These are phyloP conservation scores for Drechslerella stenobrocha DNA, from an alignment of 2,329 filamentous ascomycete species.

Conservation along the genomic window DNA sequence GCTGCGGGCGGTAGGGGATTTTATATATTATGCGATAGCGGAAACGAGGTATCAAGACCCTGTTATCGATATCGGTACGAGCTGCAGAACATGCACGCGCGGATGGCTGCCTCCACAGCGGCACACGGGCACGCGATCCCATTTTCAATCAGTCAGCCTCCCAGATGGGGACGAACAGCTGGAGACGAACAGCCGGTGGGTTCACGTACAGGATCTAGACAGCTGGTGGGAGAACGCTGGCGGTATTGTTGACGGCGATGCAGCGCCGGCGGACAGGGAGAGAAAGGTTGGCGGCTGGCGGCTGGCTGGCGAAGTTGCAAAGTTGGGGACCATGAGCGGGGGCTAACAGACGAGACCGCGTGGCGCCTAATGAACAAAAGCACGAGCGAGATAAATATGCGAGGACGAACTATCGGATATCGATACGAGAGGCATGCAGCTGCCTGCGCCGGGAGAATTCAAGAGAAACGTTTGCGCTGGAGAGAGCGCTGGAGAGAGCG, in stretches of 20 bases:
- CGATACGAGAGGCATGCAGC: background rate
- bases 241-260: background rate
- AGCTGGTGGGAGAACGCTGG: background rate
- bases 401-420: background rate
- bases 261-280: background rate
- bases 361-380: constrained; percentile 5
- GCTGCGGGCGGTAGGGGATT: background rate
- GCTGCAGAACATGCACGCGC: background rate
- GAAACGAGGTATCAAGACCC: background rate
- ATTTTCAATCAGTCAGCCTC: constrained; percentile 1
- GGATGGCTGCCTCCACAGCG: constrained; percentile 4
- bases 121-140: background rate
- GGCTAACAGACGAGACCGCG: constrained; percentile 2
- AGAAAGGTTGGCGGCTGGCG: background rate
- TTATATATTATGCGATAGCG: background rate
- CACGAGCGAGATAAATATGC: background rate
- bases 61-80: background rate
- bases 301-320: constrained; percentile 1
- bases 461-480: too few species aligned
- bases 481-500: too few species aligned
- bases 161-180: too few species aligned
- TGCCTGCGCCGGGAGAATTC: too few species aligned
- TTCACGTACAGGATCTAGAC: background rate
- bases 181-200: too few species aligned
- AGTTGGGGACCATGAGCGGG: constrained; percentile 2